Evolutionary conservation across 768 basidiomycete genomes (phyloP), one percentile per base, ranked within the genome.

Genomic region (Pholiota conissans): DNA sequence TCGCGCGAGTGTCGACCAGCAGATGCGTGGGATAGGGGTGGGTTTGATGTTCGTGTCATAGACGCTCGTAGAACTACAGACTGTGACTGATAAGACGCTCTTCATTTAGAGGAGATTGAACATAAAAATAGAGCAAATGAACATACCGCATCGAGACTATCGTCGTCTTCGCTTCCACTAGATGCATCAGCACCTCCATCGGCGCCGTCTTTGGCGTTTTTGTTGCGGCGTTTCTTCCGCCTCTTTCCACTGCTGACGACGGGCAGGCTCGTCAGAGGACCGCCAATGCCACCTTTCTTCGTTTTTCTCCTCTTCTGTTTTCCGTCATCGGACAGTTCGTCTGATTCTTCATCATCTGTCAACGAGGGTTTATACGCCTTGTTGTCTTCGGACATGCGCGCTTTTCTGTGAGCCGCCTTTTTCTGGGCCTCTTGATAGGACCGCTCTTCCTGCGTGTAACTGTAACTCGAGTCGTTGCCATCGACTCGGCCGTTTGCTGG

Each of bases 401-500:
- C 79, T 80, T 24, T 84, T 82, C 67, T 77, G 82, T 9, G 22
- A 22, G 69, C 60, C 22, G 65, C 54, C 58, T 67, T 72, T 71
- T 70, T 72, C 67, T 64, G 74, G 56, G 64, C 70, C 26, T 66
- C 72, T 58, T 84, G 79, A 61, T 76, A 87, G 26, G 88, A 84
- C 24, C 80, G 78, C 65, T 94, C 90, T 66, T 94, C 91, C 5
- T 80, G 84, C 8, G 83, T 81, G 66, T 93, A 94, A 69, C 90
- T 90, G 69, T 93, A 92, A 62, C 87, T 90, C 0, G 76, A 61
- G 28, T 81, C 73, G 53, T 75, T 74, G 32, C 72, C 73, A 57
- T 71, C 63, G 62, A 71, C 56, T 67, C 73, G 60, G 32, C 74
- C 72, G 45, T 78, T 77, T 24, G 73, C 70, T 6, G 70, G 53